These are phyloP conservation scores for Phaseolus lunatus DNA, from an alignment of 306 rosid species.

Conservation along the genomic window DNA sequence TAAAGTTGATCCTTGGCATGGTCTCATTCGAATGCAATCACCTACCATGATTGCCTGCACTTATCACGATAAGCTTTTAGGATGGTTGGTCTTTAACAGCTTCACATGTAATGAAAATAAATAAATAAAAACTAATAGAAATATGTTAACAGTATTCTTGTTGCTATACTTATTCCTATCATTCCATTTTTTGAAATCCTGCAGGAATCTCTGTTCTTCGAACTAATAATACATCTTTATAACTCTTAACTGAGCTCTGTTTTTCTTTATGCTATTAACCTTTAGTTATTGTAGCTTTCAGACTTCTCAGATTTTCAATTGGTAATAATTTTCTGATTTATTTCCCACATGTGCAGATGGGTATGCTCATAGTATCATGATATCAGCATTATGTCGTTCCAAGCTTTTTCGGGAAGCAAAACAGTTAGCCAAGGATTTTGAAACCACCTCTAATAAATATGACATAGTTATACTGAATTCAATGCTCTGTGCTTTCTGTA, in stretches of 20 bases:
- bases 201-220: conserved; percentile 23
- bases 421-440: conserved; percentile 81
- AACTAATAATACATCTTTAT: conserved; percentile 31
- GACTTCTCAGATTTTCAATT: conserved; percentile 19
- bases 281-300: conserved; percentile 29
- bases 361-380: conserved; percentile 93
- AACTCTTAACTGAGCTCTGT: neutral
- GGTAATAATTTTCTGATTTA: conserved; percentile 37
- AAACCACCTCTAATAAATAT: conserved; percentile 70
- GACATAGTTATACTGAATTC: conserved; percentile 88
- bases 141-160: neutral
- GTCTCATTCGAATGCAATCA: neutral
- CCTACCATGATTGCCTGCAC: neutral
- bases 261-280: conserved; percentile 9
- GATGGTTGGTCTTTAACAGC: neutral
- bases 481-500: conserved; percentile 94
- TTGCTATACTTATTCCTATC: conserved; percentile 13
- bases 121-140: conserved; percentile 13
- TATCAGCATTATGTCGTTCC: conserved; percentile 85
- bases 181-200: conserved; percentile 21
- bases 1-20: conserved; percentile 11
- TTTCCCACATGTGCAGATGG: conserved; percentile 77
- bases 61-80: neutral
- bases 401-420: conserved; percentile 88
- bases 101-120: neutral